phyloP scores from a whole-genome alignment of 2,329 filamentous ascomycete genomes.

The Paraphaeosphaeria sporulosa region DNA sequence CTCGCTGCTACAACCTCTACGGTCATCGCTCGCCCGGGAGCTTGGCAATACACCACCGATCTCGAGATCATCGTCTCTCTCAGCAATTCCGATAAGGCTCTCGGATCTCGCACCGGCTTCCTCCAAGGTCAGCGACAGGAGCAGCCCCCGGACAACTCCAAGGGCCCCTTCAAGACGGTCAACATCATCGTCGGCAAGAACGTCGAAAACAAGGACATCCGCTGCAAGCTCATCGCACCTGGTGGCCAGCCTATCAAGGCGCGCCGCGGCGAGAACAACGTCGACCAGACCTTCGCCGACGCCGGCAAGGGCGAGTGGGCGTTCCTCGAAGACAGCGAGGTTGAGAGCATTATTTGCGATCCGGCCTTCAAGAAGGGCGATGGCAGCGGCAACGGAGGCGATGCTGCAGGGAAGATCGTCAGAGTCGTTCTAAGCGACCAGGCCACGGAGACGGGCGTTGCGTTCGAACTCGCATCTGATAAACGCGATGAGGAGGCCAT shows the following conservation, averaged over 20 bases:
- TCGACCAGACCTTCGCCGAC: slow-evolving; percentile 9
- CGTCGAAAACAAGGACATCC: slow-evolving; percentile 10
- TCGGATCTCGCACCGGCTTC: slow-evolving; percentile 13
- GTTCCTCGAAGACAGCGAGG: slow-evolving; percentile 9
- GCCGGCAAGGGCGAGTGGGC: slow-evolving; percentile 6
- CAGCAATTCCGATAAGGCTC: slow-evolving; percentile 6
- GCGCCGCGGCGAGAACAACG: slow-evolving; percentile 4
- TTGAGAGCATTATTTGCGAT: slow-evolving; percentile 11
- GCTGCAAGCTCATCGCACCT: slow-evolving; percentile 2
- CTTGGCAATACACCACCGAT: slow-evolving; percentile 9
- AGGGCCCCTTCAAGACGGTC: slow-evolving; percentile 12
- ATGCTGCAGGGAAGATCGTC: background rate
- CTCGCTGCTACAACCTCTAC: slow-evolving; percentile 2
- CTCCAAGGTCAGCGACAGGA: slow-evolving; percentile 4
- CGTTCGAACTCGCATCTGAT: background rate
- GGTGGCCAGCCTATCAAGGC: slow-evolving; percentile 7
- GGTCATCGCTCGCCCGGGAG: slow-evolving; percentile 8
- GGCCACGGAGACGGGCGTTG: slow-evolving; percentile 7
- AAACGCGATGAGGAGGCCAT: slow-evolving; percentile 9
- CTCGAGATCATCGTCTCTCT: slow-evolving; percentile 12
- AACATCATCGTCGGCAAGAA: slow-evolving; percentile 14
- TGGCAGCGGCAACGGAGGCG: no score
- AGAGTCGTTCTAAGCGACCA: slow-evolving; percentile 7
- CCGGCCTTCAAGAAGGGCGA: slow-evolving; percentile 7
- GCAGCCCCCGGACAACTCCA: slow-evolving; percentile 3